Conservation (phyloP, 2,329 filamentous ascomycete species). For the Boeremia exigua region DNA sequence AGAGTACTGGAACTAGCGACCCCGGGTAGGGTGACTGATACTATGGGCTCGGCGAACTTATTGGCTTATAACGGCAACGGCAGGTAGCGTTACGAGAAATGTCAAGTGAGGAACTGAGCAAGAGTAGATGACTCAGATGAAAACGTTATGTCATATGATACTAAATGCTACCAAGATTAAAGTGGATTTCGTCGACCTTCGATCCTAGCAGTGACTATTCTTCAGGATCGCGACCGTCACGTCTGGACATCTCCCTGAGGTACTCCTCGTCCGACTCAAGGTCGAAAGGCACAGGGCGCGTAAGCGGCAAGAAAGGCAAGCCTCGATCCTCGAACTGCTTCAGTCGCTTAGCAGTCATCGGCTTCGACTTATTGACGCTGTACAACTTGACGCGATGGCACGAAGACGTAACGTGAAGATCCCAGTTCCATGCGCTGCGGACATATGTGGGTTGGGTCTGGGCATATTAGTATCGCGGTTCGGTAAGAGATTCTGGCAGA, state of each 20-base stretch:
- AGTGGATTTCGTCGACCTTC: no score
- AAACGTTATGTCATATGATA: no score
- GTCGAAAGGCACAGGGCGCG: constrained; percentile 59
- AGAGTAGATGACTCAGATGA: background rate
- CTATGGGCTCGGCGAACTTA: constrained; percentile 28
- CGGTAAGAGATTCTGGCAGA: background rate
- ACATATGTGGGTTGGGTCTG: constrained; percentile 53
- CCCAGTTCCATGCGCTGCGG: constrained; percentile 64
- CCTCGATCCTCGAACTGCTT: constrained; percentile 59
- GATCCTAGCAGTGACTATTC: background rate
- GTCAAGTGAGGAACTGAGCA: background rate
- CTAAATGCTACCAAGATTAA: no score
- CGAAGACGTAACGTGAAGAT: constrained; percentile 67
- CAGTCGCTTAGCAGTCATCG: constrained; percentile 58
- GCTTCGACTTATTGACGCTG: constrained; percentile 63
- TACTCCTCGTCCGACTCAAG: constrained; percentile 60
- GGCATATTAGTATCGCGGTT: constrained; percentile 9
- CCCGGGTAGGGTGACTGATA: constrained; percentile 27
- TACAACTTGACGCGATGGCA: constrained; percentile 65
- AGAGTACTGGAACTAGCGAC: constrained; percentile 31
- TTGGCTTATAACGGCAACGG: constrained; percentile 40
- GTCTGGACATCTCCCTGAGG: constrained; percentile 48
- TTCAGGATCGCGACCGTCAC: constrained; percentile 18
- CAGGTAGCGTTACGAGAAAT: background rate
- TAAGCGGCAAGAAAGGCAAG: constrained; percentile 60